Evolutionary conservation across 164 flowering plant species (phyloP), one percentile per base, ranked within the genome.

Genomic region (Magnolia kwangsiensis): DNA sequence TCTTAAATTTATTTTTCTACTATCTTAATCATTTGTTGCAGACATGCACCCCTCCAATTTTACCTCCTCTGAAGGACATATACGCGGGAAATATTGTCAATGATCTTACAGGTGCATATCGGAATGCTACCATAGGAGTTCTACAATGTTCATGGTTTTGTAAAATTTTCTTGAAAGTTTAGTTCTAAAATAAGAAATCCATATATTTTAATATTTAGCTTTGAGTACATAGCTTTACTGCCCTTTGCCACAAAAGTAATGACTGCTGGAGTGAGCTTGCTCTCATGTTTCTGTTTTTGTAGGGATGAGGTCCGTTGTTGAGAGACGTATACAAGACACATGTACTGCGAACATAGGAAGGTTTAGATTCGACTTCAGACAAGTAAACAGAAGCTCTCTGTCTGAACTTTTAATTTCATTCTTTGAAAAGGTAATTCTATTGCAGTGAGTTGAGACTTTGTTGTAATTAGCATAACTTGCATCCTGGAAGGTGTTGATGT

Each of bases 1-100:
- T 16, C 61, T 55, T 16, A 55, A 11, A 31, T 31, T 68, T 68
- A 37, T 21, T n/a, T 68, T 55, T 29, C n/a, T 13, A 68, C 19
- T 37, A 23, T 31, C 18, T n/a, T 73, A 21, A 31, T 70, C 8
- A 67, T 69, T 72, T 75, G 31, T 79, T 82, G 76, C 90, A 94
- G 99, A 96, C 97, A 7, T 91, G 97, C 72, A 85, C 14, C 49
- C 99, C 99, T 79, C 85, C 97, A 29, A 90, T 96, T 81, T 85
- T 96, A 29, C 99, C 99, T 75, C 99, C 98, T 37, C 87, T 96
- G 63, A 80, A 76, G 80, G 93, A 92, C 77, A 83, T 96, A 72
- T 96, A 91, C 75, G 86, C 88, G 0, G 86, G 93, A 73, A 91
- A 89, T 85, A 83, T 90, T 74, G 85, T 73, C 50, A 87, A 88